Conservation (phyloP, 2,329 filamentous ascomycete genomes). For the Colletotrichum kahawae region DNA sequence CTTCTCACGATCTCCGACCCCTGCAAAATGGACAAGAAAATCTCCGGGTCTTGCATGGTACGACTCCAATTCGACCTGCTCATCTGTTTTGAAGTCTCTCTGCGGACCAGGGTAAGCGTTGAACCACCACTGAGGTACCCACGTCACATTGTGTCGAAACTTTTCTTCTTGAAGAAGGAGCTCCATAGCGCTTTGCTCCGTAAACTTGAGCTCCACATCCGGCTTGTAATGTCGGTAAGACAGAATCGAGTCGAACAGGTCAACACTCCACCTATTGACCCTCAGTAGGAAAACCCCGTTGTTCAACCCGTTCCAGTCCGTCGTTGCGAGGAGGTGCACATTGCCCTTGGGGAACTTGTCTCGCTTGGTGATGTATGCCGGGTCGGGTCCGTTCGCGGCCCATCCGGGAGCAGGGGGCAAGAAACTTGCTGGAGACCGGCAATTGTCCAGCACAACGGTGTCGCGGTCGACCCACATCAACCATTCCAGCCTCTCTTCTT, state of each 20-base stretch:
- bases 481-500: constrained; percentile 20
- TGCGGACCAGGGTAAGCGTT: constrained; percentile 19
- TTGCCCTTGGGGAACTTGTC: background rate
- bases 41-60: background rate
- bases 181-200: constrained; percentile 26
- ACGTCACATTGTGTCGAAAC: background rate
- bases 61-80: background rate
- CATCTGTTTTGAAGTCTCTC: background rate
- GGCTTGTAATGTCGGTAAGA: constrained; percentile 21
- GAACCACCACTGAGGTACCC: constrained; percentile 26
- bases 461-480: constrained; percentile 27
- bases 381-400: background rate
- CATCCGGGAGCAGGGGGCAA: background rate
- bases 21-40: background rate
- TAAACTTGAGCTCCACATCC: constrained; percentile 12
- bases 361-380: background rate
- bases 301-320: constrained; percentile 25
- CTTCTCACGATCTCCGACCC: background rate
- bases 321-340: constrained; percentile 14
- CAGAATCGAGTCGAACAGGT: constrained; percentile 23
- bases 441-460: constrained; percentile 24
- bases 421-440: constrained; percentile 9
- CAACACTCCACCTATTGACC: constrained; percentile 18
- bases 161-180: constrained; percentile 12
- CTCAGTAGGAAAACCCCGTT: constrained; percentile 25